Evolutionary conservation across 1,139 yeast genomes (phyloP), one percentile per base, ranked within the genome.

Genomic region (Sugiyamaella castrensis): DNA sequence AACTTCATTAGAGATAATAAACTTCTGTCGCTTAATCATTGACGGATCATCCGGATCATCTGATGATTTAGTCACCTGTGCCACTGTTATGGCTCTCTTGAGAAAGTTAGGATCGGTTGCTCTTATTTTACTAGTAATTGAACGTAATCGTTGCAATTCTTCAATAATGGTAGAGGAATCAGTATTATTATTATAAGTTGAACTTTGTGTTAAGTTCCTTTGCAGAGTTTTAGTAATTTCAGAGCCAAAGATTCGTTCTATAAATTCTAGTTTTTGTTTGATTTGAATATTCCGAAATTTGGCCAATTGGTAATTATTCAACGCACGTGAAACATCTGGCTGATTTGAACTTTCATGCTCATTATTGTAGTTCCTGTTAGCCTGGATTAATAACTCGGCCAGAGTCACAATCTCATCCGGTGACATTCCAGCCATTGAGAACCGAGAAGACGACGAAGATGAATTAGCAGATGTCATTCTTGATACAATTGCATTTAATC

Each of bases 341-440:
- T 27, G 29, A 36, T 27, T 34, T 13, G 13, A 7, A 9, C 27
- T 33, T 11, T 28, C 31, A n/a, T 28, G 24, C n/a, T n/a, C 33
- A 30, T 4, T n/a, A 7, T 28, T n/a, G 16, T 9, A 11, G n/a
- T 30, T 40, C 35, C 13, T 31, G 5, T 31, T 6, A 31, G 34
- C 24, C 15, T 31, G 34, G 24, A 28, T 12, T 4, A 48, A 15
- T 35, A 39, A 24, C 2, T 42, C 43, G 5, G 49, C 48, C 26
- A 45, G 11, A 7, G 38, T 16, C n/a, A 31, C 24, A 12, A 50
- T 34, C 31, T 50, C 51, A 5, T 40, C 44, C 11, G 39, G 32
- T 10, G 50, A 13, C 27, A 43, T 13, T n/a, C 40, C 37, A 24
- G 40, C 40, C 19, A 47, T 15, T 3, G 24, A 19, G 24, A 19